Evolutionary conservation across 169 alveolate species (phyloP).

Genomic region (Toxoplasma gondii): DNA sequence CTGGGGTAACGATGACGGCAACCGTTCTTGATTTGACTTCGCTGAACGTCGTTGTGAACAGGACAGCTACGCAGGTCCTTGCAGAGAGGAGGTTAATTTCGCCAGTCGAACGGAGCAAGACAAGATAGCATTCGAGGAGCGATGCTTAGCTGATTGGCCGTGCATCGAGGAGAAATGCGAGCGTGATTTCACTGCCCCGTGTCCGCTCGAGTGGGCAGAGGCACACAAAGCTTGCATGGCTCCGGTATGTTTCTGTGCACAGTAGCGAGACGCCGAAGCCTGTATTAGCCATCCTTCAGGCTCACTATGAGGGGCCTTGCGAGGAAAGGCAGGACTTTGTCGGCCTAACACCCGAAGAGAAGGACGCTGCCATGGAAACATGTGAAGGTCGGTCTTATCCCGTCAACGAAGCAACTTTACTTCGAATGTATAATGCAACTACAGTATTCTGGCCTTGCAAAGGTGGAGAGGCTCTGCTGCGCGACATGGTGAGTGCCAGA

Average conservation of each 20-base stretch:
- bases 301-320: slow-evolving; percentile 31
- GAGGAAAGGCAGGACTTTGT: slow-evolving; percentile 33
- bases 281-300: neutral
- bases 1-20: neutral
- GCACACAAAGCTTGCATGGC: neutral
- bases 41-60: neutral
- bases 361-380: neutral
- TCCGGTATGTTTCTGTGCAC: neutral
- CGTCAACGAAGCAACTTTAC: neutral
- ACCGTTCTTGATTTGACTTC: neutral
- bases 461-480: slow-evolving; percentile 32
- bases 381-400: neutral
- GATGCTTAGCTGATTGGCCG: slow-evolving; percentile 15
- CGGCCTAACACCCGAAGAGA: slow-evolving; percentile 11
- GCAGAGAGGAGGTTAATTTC: slow-evolving; percentile 31
- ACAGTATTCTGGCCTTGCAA: slow-evolving; percentile 36
- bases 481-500: slow-evolving; percentile 16
- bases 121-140: neutral
- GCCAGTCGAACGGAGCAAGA: neutral
- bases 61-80: slow-evolving; percentile 29
- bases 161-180: slow-evolving; percentile 14
- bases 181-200: slow-evolving; percentile 1
- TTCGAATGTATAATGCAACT: neutral
- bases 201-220: slow-evolving; percentile 38
- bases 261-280: neutral